A percentile compares a stretch with the other conserved stretches of the same genome.
Conservation (phyloP, 1,284 basidiomycete species). For the Sporisorium exsertum region DNA sequence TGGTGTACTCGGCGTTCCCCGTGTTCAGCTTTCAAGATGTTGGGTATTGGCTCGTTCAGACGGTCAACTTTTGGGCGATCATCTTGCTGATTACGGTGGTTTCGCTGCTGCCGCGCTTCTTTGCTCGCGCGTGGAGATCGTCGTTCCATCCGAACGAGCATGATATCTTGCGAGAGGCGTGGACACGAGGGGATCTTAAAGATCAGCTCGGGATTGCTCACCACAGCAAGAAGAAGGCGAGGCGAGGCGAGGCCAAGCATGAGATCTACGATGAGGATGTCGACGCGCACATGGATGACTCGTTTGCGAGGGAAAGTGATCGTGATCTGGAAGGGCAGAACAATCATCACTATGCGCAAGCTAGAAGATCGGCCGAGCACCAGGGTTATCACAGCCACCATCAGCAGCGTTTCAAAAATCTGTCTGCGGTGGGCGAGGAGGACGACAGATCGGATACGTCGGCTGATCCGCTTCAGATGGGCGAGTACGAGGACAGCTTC, state of each 20-base stretch:
- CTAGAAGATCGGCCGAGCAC: slow-evolving; percentile 37
- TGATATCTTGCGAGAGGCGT: slow-evolving; percentile 60
- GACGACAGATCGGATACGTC: slow-evolving; percentile 54
- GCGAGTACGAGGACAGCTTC: slow-evolving; percentile 44
- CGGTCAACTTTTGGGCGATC: slow-evolving; percentile 59
- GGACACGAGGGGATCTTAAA: slow-evolving; percentile 62
- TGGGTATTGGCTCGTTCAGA: slow-evolving; percentile 56
- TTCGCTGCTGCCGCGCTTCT: slow-evolving; percentile 60
- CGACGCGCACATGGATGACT: slow-evolving; percentile 11
- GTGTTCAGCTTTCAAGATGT: slow-evolving; percentile 49
- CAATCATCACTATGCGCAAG: slow-evolving; percentile 28
- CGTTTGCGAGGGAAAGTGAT: slow-evolving; percentile 15
- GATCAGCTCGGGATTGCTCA: slow-evolving; percentile 53
- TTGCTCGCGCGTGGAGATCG: slow-evolving; percentile 50
- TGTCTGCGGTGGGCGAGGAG: slow-evolving; percentile 42
- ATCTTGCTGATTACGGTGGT: slow-evolving; percentile 57
- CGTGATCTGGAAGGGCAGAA: slow-evolving; percentile 45
- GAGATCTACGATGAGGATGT: slow-evolving; percentile 8
- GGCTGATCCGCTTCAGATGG: slow-evolving; percentile 42
- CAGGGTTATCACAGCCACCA: slow-evolving; percentile 9
- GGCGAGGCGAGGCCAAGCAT: slow-evolving; percentile 9
- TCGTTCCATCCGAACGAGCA: slow-evolving; percentile 61
- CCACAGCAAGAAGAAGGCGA: slow-evolving; percentile 34
- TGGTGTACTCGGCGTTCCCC: slow-evolving; percentile 58
- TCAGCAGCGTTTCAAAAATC: slow-evolving; percentile 26